Evolutionary conservation across 129 eudicot genomes (phyloP).

Genomic region (Mikania micrantha): DNA sequence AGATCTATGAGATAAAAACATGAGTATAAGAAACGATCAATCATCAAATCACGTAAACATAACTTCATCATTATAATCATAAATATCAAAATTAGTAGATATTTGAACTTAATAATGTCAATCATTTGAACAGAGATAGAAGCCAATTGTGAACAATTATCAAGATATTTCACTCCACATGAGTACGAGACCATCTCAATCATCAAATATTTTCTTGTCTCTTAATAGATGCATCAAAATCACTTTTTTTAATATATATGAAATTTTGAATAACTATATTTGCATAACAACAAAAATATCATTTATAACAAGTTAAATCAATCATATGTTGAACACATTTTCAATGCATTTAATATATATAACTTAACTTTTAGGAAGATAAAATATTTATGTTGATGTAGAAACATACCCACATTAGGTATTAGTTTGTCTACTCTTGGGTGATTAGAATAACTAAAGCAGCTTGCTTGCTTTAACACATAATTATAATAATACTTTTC

Average conservation of each 20-base stretch:
- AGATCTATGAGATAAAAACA: no score
- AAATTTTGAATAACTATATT: constrained; percentile 8
- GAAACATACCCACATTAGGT: constrained; percentile 27
- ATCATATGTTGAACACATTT: background rate
- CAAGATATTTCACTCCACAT: no score
- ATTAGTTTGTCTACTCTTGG: constrained; percentile 12
- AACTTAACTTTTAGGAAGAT: background rate
- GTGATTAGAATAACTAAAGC: constrained; percentile 1
- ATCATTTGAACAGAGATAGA: no score
- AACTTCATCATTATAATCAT: no score
- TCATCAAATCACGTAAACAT: no score
- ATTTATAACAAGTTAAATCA: constrained; percentile 1
- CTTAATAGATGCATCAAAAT: background rate
- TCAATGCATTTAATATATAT: background rate
- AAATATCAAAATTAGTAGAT: no score
- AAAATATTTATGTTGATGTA: constrained; percentile 18
- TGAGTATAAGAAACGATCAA: no score
- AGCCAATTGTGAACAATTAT: no score
- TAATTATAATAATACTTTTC: background rate
- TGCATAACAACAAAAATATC: background rate
- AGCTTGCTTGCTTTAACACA: constrained; percentile 15
- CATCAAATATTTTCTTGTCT: no score
- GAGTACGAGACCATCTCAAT: no score
- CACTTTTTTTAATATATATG: constrained; percentile 9
- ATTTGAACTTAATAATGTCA: no score